These are phyloP conservation scores for Botryotinia calthae DNA, from an alignment of 2,329 filamentous ascomycete species.

Conservation along the genomic window DNA sequence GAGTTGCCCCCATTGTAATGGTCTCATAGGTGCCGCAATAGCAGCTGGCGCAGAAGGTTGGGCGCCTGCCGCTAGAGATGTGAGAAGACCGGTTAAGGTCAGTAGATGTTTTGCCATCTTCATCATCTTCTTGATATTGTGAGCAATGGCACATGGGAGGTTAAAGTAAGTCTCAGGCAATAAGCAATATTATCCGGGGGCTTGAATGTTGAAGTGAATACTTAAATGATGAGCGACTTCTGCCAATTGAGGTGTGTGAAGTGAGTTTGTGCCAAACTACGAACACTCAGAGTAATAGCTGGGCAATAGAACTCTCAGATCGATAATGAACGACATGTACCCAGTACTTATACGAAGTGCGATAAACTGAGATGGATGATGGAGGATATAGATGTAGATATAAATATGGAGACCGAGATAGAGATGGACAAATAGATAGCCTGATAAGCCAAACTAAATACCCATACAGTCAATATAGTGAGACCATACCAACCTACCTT, in stretches of 20 bases:
- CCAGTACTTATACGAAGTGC: neutral
- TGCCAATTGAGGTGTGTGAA: neutral
- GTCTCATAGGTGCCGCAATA: constrained; percentile 75
- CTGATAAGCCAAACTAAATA: neutral
- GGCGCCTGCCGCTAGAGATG: constrained; percentile 44
- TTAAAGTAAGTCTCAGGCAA: neutral
- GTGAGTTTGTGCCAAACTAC: neutral
- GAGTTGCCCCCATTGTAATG: constrained; percentile 86
- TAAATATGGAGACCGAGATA: neutral
- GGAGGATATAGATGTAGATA: neutral
- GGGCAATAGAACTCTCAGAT: neutral
- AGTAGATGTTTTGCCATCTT: constrained; percentile 27
- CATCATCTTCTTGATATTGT: neutral
- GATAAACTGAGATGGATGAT: neutral
- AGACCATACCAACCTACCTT: neutral
- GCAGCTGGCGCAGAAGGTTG: constrained; percentile 82
- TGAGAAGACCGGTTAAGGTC: constrained; percentile 28
- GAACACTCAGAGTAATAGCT: neutral
- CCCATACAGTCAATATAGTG: neutral
- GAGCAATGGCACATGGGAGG: neutral
- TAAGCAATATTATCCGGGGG: neutral
- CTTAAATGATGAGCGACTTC: neutral
- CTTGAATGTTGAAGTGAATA: neutral
- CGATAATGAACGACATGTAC: neutral
- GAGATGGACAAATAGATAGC: neutral